These are phyloP conservation scores for Gaeumannomyces tritici DNA, from an alignment of 2,329 filamentous ascomycete species.

Conservation along the genomic window DNA sequence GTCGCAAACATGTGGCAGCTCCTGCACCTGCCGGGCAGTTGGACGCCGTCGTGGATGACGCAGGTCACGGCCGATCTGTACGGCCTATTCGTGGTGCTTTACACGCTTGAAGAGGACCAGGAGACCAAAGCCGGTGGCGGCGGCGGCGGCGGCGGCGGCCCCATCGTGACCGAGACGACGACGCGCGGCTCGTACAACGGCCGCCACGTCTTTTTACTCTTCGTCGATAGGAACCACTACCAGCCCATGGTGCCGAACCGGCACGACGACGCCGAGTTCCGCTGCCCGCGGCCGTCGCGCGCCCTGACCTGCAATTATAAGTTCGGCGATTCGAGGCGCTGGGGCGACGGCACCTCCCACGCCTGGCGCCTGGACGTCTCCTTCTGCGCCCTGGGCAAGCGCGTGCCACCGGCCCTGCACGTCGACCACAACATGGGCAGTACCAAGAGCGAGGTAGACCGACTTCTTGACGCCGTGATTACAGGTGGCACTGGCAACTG, in stretches of 20 bases:
- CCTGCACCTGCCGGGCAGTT: constrained; percentile 16
- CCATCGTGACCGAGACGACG: constrained; percentile 12
- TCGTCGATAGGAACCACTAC: constrained; percentile 14
- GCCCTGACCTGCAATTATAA: constrained; percentile 3
- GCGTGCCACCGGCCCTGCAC: not conserved
- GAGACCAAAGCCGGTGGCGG: too few relatives aligned
- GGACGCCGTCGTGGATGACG: constrained; percentile 17
- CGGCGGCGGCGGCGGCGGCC: not conserved
- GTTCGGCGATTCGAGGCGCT: not conserved
- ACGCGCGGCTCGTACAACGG: constrained; percentile 18
- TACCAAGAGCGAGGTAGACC: not conserved
- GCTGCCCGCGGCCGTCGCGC: constrained; percentile 15
- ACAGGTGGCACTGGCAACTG: not conserved
- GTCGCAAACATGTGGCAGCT: constrained; percentile 18
- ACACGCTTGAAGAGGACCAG: constrained; percentile 6
- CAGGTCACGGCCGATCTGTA: constrained; percentile 21
- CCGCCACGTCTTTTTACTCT: constrained; percentile 19
- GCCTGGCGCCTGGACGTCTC: constrained; percentile 2
- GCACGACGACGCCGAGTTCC: constrained; percentile 17
- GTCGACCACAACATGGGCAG: constrained; percentile 3
- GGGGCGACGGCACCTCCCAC: constrained; percentile 1
- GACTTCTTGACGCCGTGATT: not conserved
- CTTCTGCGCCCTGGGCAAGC: not conserved
- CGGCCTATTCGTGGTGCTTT: constrained; percentile 18
- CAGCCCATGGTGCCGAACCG: constrained; percentile 19